A percentile compares a stretch with the other conserved stretches of the same genome.
Conservation (phyloP, 139 green algal genomes). For the Chlorella sorokiniana region DNA sequence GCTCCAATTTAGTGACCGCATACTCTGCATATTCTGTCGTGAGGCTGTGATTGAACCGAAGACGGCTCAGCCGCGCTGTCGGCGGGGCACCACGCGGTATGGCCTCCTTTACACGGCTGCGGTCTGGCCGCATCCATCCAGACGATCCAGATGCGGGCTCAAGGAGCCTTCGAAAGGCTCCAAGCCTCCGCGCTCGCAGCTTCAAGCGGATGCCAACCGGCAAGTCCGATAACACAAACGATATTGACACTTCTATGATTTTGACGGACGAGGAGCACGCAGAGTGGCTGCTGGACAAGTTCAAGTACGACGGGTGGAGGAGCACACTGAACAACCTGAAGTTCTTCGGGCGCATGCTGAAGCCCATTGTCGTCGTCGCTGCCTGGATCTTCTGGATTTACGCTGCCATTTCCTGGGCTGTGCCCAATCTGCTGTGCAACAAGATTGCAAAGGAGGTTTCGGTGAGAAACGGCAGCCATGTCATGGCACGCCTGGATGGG, state of each 20-base stretch:
- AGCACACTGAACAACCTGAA: not conserved
- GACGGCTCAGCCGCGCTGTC: too few relatives aligned
- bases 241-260: not conserved
- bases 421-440: constrained; percentile 25
- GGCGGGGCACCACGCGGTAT: not conserved
- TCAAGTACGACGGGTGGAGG: not conserved
- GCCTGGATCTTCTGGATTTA: not conserved
- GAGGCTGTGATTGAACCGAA: too few relatives aligned
- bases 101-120: not conserved
- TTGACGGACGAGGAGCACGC: constrained; percentile 15
- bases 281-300: constrained; percentile 1
- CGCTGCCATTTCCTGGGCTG: not conserved
- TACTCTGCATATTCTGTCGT: too few relatives aligned
- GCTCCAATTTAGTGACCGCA: too few relatives aligned
- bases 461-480: not conserved
- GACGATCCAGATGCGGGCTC: not conserved
- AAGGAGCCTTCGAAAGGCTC: not conserved
- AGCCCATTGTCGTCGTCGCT: not conserved
- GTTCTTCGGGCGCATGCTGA: constrained; percentile 10
- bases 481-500: not conserved
- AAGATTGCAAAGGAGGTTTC: constrained; percentile 19
- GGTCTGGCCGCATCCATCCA: constrained; percentile 6
- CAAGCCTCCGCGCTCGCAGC: not conserved
- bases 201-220: constrained; percentile 4
- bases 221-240: not conserved